Evolutionary conservation across 1,284 basidiomycete species (phyloP).

Genomic region (Austroboletus novae-zelandiae): DNA sequence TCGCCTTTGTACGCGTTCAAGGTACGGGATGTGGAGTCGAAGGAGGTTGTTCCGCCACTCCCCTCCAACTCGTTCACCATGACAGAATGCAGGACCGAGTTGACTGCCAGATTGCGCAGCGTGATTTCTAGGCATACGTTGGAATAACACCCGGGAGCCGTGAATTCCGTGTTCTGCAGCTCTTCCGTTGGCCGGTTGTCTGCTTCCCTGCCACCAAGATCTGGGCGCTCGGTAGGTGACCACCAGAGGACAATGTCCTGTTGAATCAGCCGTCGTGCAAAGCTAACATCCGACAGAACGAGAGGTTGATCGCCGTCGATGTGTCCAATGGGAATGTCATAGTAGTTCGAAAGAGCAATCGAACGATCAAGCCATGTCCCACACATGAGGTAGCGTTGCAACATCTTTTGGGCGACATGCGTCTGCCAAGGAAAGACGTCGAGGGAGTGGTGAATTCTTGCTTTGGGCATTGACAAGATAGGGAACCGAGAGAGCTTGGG

Average conservation of each 20-base stretch:
- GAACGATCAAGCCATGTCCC: conserved; percentile 83
- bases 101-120: conserved; percentile 89
- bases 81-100: conserved; percentile 92
- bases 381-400: conserved; percentile 78
- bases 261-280: conserved; percentile 81
- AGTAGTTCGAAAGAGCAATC: conserved; percentile 84
- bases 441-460: conserved; percentile 69
- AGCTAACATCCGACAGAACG: conserved; percentile 86
- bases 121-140: conserved; percentile 93
- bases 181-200: conserved; percentile 81
- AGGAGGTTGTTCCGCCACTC: conserved; percentile 87
- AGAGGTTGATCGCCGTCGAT: conserved; percentile 89
- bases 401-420: conserved; percentile 74
- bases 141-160: conserved; percentile 83
- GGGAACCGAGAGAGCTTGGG: conserved; percentile 85
- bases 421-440: conserved; percentile 80
- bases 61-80: conserved; percentile 97
- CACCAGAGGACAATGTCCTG: conserved; percentile 98
- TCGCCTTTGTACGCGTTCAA: conserved; percentile 88
- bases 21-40: conserved; percentile 90
- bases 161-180: conserved; percentile 83
- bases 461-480: conserved; percentile 80
- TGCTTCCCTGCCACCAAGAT: conserved; percentile 91
- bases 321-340: conserved; percentile 91
- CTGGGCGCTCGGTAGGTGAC: conserved; percentile 88